These are phyloP conservation scores for Candida silvicultrix DNA, from an alignment of 805 yeast genomes.

Conservation along the genomic window DNA sequence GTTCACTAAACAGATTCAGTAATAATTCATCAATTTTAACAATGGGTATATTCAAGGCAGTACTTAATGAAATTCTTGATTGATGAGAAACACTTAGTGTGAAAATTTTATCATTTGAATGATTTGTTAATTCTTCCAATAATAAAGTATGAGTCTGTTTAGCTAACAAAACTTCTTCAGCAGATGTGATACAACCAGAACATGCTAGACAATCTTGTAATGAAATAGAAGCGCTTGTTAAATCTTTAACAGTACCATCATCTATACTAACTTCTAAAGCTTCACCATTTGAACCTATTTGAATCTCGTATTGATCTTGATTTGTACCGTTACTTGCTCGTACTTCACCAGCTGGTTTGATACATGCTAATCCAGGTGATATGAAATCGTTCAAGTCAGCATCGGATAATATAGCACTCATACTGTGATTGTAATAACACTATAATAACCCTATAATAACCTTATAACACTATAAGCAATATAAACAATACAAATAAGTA, in stretches of 20 bases:
- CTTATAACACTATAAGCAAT: no score
- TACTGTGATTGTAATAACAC: neutral
- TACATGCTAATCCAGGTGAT: constrained; percentile 90
- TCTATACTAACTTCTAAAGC: constrained; percentile 66
- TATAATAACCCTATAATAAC: no score
- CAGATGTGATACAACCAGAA: constrained; percentile 93
- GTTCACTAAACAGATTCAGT: constrained; percentile 47
- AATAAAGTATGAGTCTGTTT: constrained; percentile 85
- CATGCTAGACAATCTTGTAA: constrained; percentile 94
- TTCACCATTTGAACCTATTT: constrained; percentile 49
- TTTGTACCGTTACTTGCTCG: constrained; percentile 18
- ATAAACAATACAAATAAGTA: no score
- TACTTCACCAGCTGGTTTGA: constrained; percentile 67
- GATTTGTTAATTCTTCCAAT: constrained; percentile 44
- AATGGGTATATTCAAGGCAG: constrained; percentile 49
- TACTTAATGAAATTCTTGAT: constrained; percentile 73
- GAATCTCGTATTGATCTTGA: constrained; percentile 40
- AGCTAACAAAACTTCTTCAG: constrained; percentile 90
- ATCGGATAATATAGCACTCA: constrained; percentile 86
- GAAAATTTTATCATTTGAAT: constrained; percentile 35
- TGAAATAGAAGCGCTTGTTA: constrained; percentile 81
- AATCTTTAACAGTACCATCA: constrained; percentile 34
- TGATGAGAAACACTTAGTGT: constrained; percentile 85
- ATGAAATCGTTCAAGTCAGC: constrained; percentile 94
- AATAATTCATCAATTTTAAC: constrained; percentile 57